Percentiles rank a stretch among this genome's conserved stretches.
phyloP scores from a whole-genome alignment of 441 rosid species.

The Kokia cookei region DNA sequence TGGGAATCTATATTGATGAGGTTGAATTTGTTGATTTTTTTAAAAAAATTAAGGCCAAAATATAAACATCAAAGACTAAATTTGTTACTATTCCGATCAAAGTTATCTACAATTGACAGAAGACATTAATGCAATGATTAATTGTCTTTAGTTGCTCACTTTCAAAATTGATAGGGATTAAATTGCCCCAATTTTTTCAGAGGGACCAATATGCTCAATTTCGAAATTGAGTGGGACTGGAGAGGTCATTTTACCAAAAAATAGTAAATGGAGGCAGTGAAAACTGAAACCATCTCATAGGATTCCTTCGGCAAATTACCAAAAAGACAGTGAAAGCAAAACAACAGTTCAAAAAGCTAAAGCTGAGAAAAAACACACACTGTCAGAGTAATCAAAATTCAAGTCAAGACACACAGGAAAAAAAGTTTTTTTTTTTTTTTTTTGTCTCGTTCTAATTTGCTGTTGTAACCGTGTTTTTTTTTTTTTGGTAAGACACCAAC shows the following conservation, averaged over 20 bases:
- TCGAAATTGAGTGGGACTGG: too few species aligned
- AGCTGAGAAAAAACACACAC: background rate
- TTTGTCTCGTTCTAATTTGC: background rate
- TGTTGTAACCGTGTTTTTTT: background rate
- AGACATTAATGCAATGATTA: too few species aligned
- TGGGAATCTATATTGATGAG: accelerated
- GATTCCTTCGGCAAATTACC: constrained; percentile 8
- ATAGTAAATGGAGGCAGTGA: background rate
- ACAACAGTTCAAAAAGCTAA: background rate
- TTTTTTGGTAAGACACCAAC: background rate
- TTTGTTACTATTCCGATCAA: too few species aligned
- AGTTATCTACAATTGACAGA: too few species aligned
- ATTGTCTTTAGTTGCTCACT: too few species aligned
- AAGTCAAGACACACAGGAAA: background rate
- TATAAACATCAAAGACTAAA: too few species aligned
- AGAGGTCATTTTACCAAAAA: background rate
- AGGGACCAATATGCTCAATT: too few species aligned
- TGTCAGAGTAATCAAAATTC: background rate
- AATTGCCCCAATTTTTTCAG: too few species aligned
- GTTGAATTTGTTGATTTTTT: too few species aligned
- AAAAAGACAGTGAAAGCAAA: background rate
- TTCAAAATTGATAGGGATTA: too few species aligned
- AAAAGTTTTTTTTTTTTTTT: too few species aligned
- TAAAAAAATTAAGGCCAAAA: too few species aligned
- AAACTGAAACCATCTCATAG: background rate